Evolutionary conservation across 225 moss, liverwort and hornwort genomes (phyloP).

Genomic region (Rhytidiadelphus loreus): DNA sequence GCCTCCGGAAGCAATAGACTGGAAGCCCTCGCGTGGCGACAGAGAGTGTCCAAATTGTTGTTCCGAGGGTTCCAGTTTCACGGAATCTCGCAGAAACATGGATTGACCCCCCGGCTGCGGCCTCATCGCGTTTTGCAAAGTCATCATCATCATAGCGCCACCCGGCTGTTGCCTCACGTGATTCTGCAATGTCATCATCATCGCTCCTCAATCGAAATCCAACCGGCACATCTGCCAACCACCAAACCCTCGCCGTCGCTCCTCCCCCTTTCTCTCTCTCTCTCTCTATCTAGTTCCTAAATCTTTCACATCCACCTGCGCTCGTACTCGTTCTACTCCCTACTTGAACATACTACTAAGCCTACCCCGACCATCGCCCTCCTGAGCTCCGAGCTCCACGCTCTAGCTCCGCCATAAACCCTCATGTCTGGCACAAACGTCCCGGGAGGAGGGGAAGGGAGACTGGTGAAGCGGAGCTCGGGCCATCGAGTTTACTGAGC

Average conservation of each 20-base stretch:
- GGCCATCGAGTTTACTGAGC: not conserved
- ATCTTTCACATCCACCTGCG: not conserved
- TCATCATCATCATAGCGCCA: slow-evolving; percentile 73
- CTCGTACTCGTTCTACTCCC: not conserved
- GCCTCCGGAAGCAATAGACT: slow-evolving; percentile 1
- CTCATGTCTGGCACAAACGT: not conserved
- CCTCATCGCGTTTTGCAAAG: slow-evolving; percentile 71
- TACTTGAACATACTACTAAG: not conserved
- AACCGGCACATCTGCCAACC: not conserved
- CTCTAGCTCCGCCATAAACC: slow-evolving; percentile 3
- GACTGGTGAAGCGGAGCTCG: not conserved
- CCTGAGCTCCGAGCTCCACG: not conserved
- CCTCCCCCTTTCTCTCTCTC: not conserved
- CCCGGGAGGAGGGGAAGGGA: not conserved
- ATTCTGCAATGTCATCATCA: slow-evolving; percentile 55
- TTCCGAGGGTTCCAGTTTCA: slow-evolving; percentile 47
- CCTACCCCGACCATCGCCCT: not conserved
- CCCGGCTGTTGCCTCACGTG: slow-evolving; percentile 43
- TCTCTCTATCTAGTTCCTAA: not conserved
- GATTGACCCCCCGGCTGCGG: slow-evolving; percentile 55
- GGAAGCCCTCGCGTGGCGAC: slow-evolving; percentile 15
- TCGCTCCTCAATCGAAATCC: not conserved
- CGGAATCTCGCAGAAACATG: slow-evolving; percentile 52
- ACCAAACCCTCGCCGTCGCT: not conserved
- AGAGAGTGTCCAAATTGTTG: slow-evolving; percentile 33